Evolutionary conservation across 371 early-diverging fungal genomes (phyloP).

Genomic region (Mucor saturninus): DNA sequence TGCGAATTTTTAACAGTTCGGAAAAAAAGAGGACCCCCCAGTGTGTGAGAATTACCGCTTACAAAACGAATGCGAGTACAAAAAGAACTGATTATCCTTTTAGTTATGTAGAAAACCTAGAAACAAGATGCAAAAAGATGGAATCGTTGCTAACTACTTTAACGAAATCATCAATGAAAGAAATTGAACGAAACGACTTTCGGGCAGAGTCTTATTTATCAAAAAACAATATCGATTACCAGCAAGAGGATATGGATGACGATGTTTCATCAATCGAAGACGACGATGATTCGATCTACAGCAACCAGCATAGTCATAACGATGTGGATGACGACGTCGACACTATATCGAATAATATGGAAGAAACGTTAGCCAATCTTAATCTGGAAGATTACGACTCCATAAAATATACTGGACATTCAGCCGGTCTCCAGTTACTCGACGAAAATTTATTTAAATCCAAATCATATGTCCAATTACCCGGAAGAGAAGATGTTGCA

Average conservation of each 20-base stretch:
- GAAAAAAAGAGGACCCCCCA: conserved; percentile 58
- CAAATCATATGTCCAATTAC: conserved; percentile 40
- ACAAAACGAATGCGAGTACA: neutral
- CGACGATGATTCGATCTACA: conserved; percentile 10
- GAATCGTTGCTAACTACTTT: conserved; percentile 42
- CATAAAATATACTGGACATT: conserved; percentile 51
- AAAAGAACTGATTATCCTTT: neutral
- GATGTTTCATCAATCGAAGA: conserved; percentile 20
- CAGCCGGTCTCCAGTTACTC: conserved; percentile 44
- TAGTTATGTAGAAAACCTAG: conserved; percentile 53
- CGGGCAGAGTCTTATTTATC: conserved; percentile 18
- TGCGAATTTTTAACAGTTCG: conserved; percentile 54
- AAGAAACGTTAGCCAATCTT: conserved; percentile 31
- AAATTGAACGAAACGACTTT: conserved; percentile 46
- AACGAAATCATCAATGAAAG: conserved; percentile 45
- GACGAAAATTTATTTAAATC: conserved; percentile 45
- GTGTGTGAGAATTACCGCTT: conserved; percentile 39
- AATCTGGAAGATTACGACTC: conserved; percentile 49
- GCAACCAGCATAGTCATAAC: neutral
- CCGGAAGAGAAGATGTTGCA: conserved; percentile 46
- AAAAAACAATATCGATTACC: conserved; percentile 9
- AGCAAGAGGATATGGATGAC: conserved; percentile 27
- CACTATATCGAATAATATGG: conserved; percentile 1
- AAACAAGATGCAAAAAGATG: conserved; percentile 54
- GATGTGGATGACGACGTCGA: neutral